Base-by-base conservation (phyloP, 148 eudicot genomes). In the Heliosperma pusillum region DNA sequence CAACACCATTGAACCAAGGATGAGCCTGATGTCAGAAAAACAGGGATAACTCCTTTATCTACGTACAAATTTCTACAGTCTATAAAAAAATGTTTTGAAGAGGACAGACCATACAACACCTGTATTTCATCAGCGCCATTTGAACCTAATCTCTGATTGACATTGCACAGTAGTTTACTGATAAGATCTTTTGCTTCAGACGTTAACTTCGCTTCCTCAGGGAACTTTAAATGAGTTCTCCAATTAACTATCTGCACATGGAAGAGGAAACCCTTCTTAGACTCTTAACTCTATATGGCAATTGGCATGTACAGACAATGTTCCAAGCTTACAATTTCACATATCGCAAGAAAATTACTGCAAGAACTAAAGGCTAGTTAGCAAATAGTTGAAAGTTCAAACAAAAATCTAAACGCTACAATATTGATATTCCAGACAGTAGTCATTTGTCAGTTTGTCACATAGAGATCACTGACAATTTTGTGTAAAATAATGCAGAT, bases 61-160 rank as follows among this genome's bases (percentile, higher is more conserved):
- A 36, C 20, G 27, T 40, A 22, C 22, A 30, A 47, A 58, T 44
- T 47, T 47, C 62, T 68, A 19, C 25, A 72, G 70, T 69, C 59
- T 75, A 8, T 47, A 26, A 56, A 80, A 73, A 70, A 87, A 73
- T 47, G 53, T 47, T 15, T 47, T 15, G 53, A 47, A 82, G 82
- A 80, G 65, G 57, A 84, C 74, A 77, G 53, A 86, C 88, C 82
- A 82, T 77, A 85, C 89, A 82, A 83, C 88, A 93, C 98, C 98
- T 93, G 91, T 80, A 93, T 91, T 88, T 93, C 98, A 85, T 86
- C 85, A 56, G 97, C 91, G 16, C 97, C 97, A 72, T 91, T 89
- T 68, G 95, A 85, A 56, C 98, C 98, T 63, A 93, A 84, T 84
- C 98, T 88, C 82, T 93, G 91, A 73, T 83, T 83, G 69, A 91